Evolutionary conservation across 768 basidiomycete genomes (phyloP), one percentile per base, ranked within the genome.

Genomic region (Pulveroboletus sp.): DNA sequence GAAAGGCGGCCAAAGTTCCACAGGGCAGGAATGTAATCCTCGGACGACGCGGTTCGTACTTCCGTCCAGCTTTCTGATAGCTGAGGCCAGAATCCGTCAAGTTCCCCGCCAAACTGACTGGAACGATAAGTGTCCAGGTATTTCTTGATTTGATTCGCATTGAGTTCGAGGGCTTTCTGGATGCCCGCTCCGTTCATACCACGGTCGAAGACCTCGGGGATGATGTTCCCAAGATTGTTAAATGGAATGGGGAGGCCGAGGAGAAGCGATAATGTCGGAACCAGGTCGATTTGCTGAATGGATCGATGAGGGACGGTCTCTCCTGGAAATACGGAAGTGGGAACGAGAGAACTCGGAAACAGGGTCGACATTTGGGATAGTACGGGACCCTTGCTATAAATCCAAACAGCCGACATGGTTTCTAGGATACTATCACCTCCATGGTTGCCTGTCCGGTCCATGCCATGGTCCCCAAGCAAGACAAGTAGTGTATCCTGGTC

Each of bases 391-490:
- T 94, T 95, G 71, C 87, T 89, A 70, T 97, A 99, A 37, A 98
- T 72, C 95, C 95, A 98, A 32, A 95, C 68, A 0, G 79, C 93
- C 1, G 92, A 75, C 11, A 88, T 85, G 0, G 92, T 91, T 63
- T 99, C 95, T 24, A 87, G 77, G 5, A 74, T 72, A 1, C 86
- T 85, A 59, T 97, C 97, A 2, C 97, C 95, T 0, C 97, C 97
- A 57, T 98, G 95, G 58, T 99, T 94, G 2, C 97, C 97, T 19
- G 87, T 78, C 34, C 79, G 74, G 59, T 97, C 94, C 97, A 99
- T 98, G 0, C 97, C 97, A 60, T 98, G 97, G 63, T 99, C 95
- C 1, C 97, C 97, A 1, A 98, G 73, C 2, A 99, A 78, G 46
- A 99, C 81, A 6, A 99, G 76, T 0, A 99, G 72, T 0, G 97